A percentile compares a stretch with the other conserved stretches of the same genome.
These are phyloP conservation scores for Nicotiana undulata DNA, from an alignment of 257 asterid species.

Conservation along the genomic window DNA sequence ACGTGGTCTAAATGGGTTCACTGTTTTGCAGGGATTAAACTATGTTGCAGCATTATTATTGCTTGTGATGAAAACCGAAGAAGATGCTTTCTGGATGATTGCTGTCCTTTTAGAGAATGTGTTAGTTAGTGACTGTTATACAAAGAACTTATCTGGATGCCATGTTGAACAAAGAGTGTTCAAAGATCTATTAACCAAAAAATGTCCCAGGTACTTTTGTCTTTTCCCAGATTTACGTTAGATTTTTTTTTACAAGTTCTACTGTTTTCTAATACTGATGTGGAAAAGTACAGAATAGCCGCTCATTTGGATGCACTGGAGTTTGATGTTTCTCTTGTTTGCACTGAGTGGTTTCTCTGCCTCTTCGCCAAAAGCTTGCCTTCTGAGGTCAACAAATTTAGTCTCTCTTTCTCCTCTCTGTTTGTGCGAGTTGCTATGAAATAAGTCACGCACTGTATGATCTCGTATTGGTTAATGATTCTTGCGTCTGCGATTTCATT, in stretches of 20 bases:
- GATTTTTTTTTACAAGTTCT: background rate
- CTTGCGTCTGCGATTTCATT: conserved; percentile 5
- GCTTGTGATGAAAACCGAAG: conserved; percentile 98
- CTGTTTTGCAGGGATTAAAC: conserved; percentile 69
- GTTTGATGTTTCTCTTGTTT: conserved; percentile 94
- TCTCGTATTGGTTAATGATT: conserved; percentile 10
- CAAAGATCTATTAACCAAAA: conserved; percentile 70
- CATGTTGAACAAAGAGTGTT: conserved; percentile 97
- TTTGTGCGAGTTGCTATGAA: background rate
- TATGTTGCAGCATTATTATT: conserved; percentile 86
- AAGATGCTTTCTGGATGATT: conserved; percentile 99
- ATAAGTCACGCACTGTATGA: background rate
- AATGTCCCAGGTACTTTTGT: conserved; percentile 68
- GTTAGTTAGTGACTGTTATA: conserved; percentile 87
- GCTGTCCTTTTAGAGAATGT: conserved; percentile 89
- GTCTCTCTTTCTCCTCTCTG: background rate
- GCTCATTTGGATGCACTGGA: conserved; percentile 85
- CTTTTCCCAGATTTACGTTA: conserved; percentile 7
- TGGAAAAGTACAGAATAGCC: conserved; percentile 56
- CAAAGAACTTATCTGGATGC: conserved; percentile 86
- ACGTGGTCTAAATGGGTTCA: conserved; percentile 1
- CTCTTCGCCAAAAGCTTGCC: conserved; percentile 95
- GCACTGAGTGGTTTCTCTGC: conserved; percentile 98
- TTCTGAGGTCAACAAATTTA: conserved; percentile 58
- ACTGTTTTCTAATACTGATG: background rate